Conservation (phyloP, 78 protist genomes). For the Corallochytrium limacisporum region DNA sequence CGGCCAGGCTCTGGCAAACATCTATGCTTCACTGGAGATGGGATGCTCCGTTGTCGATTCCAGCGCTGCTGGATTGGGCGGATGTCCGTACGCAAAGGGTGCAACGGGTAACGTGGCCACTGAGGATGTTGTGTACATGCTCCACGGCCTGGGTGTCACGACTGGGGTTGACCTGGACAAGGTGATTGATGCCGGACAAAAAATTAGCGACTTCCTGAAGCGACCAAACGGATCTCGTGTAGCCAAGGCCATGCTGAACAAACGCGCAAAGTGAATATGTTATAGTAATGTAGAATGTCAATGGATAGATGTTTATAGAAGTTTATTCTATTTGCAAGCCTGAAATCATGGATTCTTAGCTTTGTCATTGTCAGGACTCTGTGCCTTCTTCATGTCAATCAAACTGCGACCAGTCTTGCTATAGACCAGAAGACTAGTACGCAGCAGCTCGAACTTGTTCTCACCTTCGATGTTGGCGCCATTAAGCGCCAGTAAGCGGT, state of each 20-base stretch:
- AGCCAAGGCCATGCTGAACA: neutral
- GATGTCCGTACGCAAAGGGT: slow-evolving; percentile 82
- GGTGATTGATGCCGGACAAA: neutral
- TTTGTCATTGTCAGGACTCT: too few relatives aligned
- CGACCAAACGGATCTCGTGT: slow-evolving; percentile 1
- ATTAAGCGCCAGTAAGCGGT: too few relatives aligned
- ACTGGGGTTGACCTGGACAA: neutral
- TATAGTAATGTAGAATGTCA: too few relatives aligned
- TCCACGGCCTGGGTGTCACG: slow-evolving; percentile 60
- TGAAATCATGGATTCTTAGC: too few relatives aligned
- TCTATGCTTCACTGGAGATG: slow-evolving; percentile 51
- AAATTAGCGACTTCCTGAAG: neutral
- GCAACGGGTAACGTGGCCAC: slow-evolving; percentile 87
- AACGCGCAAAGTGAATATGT: too few relatives aligned
- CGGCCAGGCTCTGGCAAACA: slow-evolving; percentile 83
- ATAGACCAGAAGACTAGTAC: too few relatives aligned
- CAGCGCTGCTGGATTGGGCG: slow-evolving; percentile 80
- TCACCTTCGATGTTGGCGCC: too few relatives aligned
- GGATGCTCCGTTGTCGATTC: slow-evolving; percentile 61
- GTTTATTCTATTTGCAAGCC: too few relatives aligned
- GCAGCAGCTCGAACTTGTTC: too few relatives aligned
- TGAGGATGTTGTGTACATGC: slow-evolving; percentile 78
- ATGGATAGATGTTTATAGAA: too few relatives aligned
- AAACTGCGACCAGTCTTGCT: too few relatives aligned
- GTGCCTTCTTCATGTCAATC: too few relatives aligned